Evolutionary conservation across 768 basidiomycete species (phyloP), one percentile per base, ranked within the genome.

Genomic region (Panaeolus cyanescens): DNA sequence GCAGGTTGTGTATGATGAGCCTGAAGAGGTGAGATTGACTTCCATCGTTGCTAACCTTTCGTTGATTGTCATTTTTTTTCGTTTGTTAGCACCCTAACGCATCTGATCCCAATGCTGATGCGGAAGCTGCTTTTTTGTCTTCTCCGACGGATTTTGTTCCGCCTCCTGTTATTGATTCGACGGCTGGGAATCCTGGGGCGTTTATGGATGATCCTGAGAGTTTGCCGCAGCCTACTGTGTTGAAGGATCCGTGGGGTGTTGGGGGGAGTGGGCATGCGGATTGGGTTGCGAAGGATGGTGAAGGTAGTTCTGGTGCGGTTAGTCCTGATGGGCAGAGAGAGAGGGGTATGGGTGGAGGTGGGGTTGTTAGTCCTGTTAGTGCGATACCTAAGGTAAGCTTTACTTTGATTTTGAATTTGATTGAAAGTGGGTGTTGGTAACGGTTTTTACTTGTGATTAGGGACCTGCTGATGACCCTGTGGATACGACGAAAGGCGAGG

Each of bases 191-290:
- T 36, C 83, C 81, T 8, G 81, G 81, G 4, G 83, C 81, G 8
- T 80, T 86, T 70, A 85, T 82, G 0, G 82, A 80, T 20, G 83
- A 84, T 56, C 76, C 79, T 2, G 85, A 86, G 36, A 76, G 77
- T 8, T 70, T 83, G 40, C 75, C 76, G 6, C 72, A 75, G 55
- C 62, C 76, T 30, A 62, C 67, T 33, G 55, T 68, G 2, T 71
- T 75, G 33, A 31, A 36, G 2, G 76, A 80, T 54, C 75, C 75
- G 3, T 72, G 45, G 45, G 45, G 45, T 13, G 45, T 15, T 30
- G 45, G 45, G 10, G 45, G 45, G 5, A 12, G 22, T 30, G 45
- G 45, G 4, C 22, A 50, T 7, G 45, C 45, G 4, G 45, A 25
- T 4, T 50, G 45, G 45, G 22, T 28, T 34, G 33, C 33, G 6